Evolutionary conservation across 1,284 basidiomycete species (phyloP).

Genomic region (Boletus holoroseus): DNA sequence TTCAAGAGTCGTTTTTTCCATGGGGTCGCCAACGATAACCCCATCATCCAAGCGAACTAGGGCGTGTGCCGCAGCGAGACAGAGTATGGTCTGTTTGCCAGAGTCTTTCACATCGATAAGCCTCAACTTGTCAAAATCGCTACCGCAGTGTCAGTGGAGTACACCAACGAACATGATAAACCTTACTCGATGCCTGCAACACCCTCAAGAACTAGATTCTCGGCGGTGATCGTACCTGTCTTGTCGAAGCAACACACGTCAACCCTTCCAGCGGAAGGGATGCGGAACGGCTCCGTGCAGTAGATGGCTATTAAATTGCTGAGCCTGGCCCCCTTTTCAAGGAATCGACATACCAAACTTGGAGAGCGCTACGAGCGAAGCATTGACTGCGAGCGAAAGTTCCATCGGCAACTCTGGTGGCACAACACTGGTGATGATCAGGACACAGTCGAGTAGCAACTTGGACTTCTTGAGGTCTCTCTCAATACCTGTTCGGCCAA

Average conservation of each 20-base stretch:
- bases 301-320: slow-evolving; percentile 68
- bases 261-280: slow-evolving; percentile 87
- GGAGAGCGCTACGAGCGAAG: slow-evolving; percentile 85
- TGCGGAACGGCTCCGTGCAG: slow-evolving; percentile 96
- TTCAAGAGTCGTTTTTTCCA: slow-evolving; percentile 97
- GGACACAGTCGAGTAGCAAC: slow-evolving; percentile 84
- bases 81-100: slow-evolving; percentile 74
- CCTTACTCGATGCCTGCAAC: slow-evolving; percentile 81
- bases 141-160: slow-evolving; percentile 28
- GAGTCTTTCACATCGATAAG: slow-evolving; percentile 79
- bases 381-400: slow-evolving; percentile 89
- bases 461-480: slow-evolving; percentile 89
- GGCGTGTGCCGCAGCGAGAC: slow-evolving; percentile 92
- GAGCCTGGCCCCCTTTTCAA: background rate
- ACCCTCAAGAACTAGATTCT: slow-evolving; percentile 91
- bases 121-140: slow-evolving; percentile 53
- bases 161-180: background rate
- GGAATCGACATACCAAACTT: slow-evolving; percentile 66
- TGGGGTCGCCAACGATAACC: slow-evolving; percentile 92
- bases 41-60: slow-evolving; percentile 92
- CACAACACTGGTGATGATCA: slow-evolving; percentile 94
- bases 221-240: slow-evolving; percentile 94
- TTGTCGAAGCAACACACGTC: slow-evolving; percentile 98
- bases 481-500: slow-evolving; percentile 57
- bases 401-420: slow-evolving; percentile 97